Conservation (phyloP, 176 grass and related monocot genomes). For the Bonia amplexicaulis region DNA sequence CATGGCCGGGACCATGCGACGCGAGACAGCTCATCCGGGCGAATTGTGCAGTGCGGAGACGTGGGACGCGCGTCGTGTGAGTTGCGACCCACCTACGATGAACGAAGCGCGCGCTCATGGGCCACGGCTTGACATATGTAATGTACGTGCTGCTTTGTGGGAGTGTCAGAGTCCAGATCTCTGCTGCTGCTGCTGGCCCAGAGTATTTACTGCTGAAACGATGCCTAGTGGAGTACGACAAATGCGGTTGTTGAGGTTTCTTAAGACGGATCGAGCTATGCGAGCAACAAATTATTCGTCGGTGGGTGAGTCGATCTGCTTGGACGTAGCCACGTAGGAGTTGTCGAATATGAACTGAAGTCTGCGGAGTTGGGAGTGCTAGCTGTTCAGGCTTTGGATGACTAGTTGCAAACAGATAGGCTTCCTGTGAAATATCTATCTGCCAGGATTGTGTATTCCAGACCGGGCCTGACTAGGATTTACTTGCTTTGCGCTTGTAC, state of each 20-base stretch:
- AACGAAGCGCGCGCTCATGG: not conserved
- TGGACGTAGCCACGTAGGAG: not conserved
- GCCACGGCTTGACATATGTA: not conserved
- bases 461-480: no score
- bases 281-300: not conserved
- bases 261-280: not conserved
- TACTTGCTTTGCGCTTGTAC: not conserved
- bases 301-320: not conserved
- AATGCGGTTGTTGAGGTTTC: not conserved
- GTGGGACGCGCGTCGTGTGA: no score
- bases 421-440: not conserved
- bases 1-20: not conserved
- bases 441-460: not conserved
- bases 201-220: not conserved
- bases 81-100: not conserved
- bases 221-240: not conserved
- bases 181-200: not conserved
- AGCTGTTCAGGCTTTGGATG: not conserved
- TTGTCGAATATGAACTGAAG: not conserved
- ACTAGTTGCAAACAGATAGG: not conserved
- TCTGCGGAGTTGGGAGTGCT: not conserved
- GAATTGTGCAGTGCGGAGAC: not conserved
- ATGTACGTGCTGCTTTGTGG: not conserved
- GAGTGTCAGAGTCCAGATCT: not conserved
- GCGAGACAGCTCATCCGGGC: conserved; percentile 7